phyloP scores from a whole-genome alignment of 2,329 filamentous ascomycete species.

The Pyricularia sp. region DNA sequence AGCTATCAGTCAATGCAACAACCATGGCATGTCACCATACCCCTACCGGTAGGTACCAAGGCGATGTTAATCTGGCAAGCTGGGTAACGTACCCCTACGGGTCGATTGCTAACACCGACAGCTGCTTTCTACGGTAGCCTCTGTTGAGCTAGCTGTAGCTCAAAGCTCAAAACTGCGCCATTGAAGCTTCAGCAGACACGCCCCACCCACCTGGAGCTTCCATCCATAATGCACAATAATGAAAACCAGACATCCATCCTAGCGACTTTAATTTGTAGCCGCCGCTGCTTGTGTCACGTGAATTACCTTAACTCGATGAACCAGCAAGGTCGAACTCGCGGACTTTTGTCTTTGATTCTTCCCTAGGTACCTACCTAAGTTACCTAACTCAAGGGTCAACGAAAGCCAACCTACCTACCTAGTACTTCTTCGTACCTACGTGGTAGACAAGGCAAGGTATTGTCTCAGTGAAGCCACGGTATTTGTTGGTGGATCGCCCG shows the following conservation, averaged over 20 bases:
- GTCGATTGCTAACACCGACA: not conserved
- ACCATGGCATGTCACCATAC: not conserved
- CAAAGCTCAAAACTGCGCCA: not conserved
- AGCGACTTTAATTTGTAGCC: not conserved
- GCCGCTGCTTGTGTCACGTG: not conserved
- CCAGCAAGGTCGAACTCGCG: no score
- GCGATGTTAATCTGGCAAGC: no score
- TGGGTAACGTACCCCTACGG: no score
- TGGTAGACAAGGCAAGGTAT: no score
- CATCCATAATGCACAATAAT: not conserved
- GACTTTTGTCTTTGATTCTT: no score
- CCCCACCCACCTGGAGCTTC: not conserved
- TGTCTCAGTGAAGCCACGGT: no score
- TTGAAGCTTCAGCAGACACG: not conserved
- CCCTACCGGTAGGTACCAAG: no score
- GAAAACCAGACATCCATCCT: not conserved
- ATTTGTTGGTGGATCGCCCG: no score
- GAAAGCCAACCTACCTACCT: no score
- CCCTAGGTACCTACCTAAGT: no score
- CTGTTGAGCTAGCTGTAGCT: not conserved
- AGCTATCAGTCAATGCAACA: not conserved
- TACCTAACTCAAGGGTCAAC: no score
- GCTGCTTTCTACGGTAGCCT: not conserved
- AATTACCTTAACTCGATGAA: not conserved
- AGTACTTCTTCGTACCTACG: no score